Evolutionary conservation across 257 asterid species (phyloP), one percentile per base, ranked within the genome.

Genomic region (Prunella vulgaris): DNA sequence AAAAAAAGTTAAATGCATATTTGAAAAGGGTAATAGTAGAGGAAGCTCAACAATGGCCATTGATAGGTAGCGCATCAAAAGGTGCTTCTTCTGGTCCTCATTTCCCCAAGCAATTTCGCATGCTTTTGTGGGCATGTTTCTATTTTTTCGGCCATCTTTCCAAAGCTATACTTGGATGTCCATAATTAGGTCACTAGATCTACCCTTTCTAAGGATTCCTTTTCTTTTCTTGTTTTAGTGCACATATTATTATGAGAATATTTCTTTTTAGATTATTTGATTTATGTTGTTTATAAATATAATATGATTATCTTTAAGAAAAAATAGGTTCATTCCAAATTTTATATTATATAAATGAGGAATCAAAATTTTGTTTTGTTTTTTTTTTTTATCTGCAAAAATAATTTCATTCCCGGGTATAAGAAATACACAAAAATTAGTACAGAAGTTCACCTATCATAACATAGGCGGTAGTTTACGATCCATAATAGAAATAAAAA

Each of bases 31-130:
- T 27, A 37, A 14, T 22, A 51, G 4, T 32, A 52, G 63, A 52
- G 14, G 15, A 37, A 37, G 42, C 2, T 21, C 63, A 53, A n/a
- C 22, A 37, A 62, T 71, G 76, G 44, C 33, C 54, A 24, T 24
- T 13, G 57, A 62, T 53, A 25, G 51, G 30, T 38, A 24, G 44
- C 59, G 40, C 66, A 65, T 4, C 17, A 64, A 74, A 74, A 46
- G 37, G 59, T 64, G 67, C 61, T 54, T 17, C 14, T 35, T 38
- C 28, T 51, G 66, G 77, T 72, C 77, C 27, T 64, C 32, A 3
- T 63, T 64, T 72, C 52, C 15, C 73, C 53, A 40, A 66, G 69
- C 77, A 73, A 59, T 10, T 58, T 60, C 69, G 46, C 53, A 59
- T 74, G 78, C 64, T 74, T 74, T 67, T 68, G 27, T 49, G 18